Conservation (phyloP, 208 protist species). For the Angomonas ambiguus region DNA sequence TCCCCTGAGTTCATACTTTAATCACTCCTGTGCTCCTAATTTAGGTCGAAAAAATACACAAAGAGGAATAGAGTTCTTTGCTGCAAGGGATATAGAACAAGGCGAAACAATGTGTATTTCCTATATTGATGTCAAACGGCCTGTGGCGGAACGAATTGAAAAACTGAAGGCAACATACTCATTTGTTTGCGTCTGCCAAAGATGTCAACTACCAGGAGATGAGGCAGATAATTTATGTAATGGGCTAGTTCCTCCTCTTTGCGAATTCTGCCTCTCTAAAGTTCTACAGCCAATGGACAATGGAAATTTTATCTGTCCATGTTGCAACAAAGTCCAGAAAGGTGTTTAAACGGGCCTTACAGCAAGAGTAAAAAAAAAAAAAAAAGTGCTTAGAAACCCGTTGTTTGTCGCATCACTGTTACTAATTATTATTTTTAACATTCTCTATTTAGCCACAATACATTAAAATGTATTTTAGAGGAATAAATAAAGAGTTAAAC, state of each 20-base stretch:
- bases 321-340: conserved; percentile 17
- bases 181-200: conserved; percentile 22
- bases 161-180: conserved; percentile 33
- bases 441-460: too few species aligned
- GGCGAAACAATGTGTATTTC: conserved; percentile 41
- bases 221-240: conserved; percentile 18
- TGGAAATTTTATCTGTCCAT: conserved; percentile 21
- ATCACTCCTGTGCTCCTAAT: conserved; percentile 40
- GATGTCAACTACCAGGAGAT: conserved; percentile 13
- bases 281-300: conserved; percentile 20
- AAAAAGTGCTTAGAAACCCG: too few species aligned
- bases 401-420: too few species aligned
- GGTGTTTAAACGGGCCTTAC: not conserved
- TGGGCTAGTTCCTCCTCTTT: conserved; percentile 17
- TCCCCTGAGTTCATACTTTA: conserved; percentile 38
- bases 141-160: conserved; percentile 12
- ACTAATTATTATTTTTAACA: too few species aligned
- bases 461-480: too few species aligned
- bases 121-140: conserved; percentile 30
- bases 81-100: conserved; percentile 11
- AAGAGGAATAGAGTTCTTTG: conserved; percentile 24
- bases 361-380: not conserved
- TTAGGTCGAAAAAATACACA: conserved; percentile 22
- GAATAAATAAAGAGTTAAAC: too few species aligned
- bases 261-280: conserved; percentile 24